Evolutionary conservation across 208 protist species (phyloP), one percentile per base, ranked within the genome.

Genomic region (Crithidia fasciculata): DNA sequence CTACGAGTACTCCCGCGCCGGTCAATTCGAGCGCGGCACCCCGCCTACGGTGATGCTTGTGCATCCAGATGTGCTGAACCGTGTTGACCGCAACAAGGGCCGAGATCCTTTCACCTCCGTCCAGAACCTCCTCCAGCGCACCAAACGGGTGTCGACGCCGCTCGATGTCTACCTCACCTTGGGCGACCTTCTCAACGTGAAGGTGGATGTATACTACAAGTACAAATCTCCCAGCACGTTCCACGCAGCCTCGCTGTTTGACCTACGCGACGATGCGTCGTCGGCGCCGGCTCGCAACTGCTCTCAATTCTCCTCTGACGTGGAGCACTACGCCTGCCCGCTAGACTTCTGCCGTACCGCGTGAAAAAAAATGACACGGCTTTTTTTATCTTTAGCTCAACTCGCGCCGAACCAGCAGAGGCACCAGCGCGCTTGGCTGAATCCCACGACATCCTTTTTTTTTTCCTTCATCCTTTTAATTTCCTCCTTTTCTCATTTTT

Each of bases 161-260:
- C 64, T 87, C 12, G 88, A 93, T 66, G 7, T 88, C 0, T 85
- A 89, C 68, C 63, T 85, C 50, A 93, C 85, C 13, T 56, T 91
- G 16, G 75, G 63, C 5, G 88, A 93, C 52, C 69, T 93, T 19
- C 65, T 91, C 12, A 83, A 72, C 41, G 69, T 89, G 13, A 57
- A 59, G 15, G 76, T 59, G n/a, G 72, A 52, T 0, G 41, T 53
- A 37, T 39, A 62, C 15, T 13, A 81, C 7, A 28, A 47, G 56
- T 69, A 77, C 47, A 12, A 50, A 4, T 1, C 16, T 4, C 0
- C 49, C 3, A 9, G 3, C 5, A 66, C 82, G 39, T 3, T 72
- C 3, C 53, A 70, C 10, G 76, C 84, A 7, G 62, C 54, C 5
- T 90, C 84, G 0, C 18, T 90, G 12, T 90, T 92, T 63, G 84